Evolutionary conservation across 306 rosid genomes (phyloP).

Genomic region (Trichosanthes cucumerina): DNA sequence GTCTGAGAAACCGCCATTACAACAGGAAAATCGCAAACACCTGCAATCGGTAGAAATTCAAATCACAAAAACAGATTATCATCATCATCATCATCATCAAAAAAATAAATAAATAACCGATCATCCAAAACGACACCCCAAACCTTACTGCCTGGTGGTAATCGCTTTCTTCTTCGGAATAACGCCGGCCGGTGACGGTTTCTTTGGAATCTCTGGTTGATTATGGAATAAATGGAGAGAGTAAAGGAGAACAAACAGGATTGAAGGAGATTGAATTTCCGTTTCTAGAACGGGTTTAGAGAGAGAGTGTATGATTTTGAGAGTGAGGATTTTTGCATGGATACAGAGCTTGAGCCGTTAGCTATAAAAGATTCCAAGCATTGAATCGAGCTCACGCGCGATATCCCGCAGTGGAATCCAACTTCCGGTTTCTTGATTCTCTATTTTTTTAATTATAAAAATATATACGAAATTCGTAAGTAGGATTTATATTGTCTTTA

Average conservation of each 20-base stretch:
- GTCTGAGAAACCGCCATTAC: slow-evolving; percentile 53
- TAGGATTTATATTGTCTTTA: too few species aligned
- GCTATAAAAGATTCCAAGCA: background rate
- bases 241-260: background rate
- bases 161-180: background rate
- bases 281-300: background rate
- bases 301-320: background rate
- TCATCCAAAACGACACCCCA: background rate
- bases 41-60: background rate
- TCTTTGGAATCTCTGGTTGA: background rate
- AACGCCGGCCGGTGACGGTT: background rate
- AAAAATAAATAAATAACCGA: background rate
- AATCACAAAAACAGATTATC: background rate
- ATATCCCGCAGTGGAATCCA: background rate
- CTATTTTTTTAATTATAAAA: too few species aligned
- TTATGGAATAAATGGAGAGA: slow-evolving; percentile 8
- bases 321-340: slow-evolving; percentile 51
- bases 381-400: slow-evolving; percentile 16
- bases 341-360: slow-evolving; percentile 33
- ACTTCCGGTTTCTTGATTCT: slow-evolving; percentile 8
- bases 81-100: too few species aligned
- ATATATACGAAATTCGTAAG: too few species aligned
- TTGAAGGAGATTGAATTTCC: background rate
- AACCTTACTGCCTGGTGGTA: background rate
- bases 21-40: background rate